Percentiles rank a stretch among this genome's conserved stretches.
phyloP scores from a whole-genome alignment of 2,329 filamentous ascomycete species.

The Aspergillus viridinutans region DNA sequence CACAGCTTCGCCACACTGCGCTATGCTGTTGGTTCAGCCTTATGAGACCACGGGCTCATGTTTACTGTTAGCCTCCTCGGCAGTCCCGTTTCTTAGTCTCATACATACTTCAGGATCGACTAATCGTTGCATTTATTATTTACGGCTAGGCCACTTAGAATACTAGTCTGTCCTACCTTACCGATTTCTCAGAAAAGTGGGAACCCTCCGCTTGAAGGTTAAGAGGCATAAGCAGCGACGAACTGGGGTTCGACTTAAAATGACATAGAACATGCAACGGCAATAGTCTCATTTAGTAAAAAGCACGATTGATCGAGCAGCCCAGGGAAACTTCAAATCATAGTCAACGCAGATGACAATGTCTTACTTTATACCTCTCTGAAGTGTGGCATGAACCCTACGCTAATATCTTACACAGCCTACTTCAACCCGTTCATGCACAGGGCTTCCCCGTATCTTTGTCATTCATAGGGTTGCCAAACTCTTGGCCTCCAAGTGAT shows the following conservation, averaged over 20 bases:
- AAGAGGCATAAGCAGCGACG: not conserved
- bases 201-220: not conserved
- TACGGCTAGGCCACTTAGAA: not conserved
- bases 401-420: no score
- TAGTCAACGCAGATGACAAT: not conserved
- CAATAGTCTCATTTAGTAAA: not conserved
- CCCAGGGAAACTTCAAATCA: not conserved
- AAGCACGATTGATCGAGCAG: no score
- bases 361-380: not conserved
- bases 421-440: not conserved
- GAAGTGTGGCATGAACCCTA: not conserved
- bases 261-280: not conserved
- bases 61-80: not conserved
- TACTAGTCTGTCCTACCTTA: not conserved
- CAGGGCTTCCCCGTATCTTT: not conserved
- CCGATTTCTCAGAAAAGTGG: not conserved
- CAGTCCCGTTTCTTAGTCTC: not conserved
- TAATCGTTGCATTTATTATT: not conserved
- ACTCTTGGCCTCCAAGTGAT: not conserved
- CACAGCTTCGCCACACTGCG: not conserved
- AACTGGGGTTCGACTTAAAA: not conserved
- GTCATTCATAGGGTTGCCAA: not conserved
- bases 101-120: not conserved
- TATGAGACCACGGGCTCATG: not conserved
- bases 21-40: not conserved